A percentile compares a stretch with the other conserved stretches of the same genome.
These are phyloP conservation scores for Amanita pallidorosea DNA, from an alignment of 768 basidiomycete genomes.

Conservation along the genomic window DNA sequence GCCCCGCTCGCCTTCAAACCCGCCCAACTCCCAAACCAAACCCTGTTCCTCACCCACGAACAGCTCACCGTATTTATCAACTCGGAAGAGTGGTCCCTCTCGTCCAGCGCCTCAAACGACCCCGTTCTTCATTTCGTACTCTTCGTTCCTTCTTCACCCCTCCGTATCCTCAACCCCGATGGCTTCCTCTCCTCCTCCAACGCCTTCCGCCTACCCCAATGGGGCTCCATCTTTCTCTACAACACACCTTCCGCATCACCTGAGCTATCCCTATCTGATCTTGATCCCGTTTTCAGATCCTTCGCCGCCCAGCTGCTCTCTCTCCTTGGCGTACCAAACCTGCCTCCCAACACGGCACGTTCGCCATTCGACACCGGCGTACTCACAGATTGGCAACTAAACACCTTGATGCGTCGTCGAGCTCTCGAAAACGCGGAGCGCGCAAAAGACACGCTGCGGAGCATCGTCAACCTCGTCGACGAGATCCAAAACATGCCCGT, in stretches of 20 bases:
- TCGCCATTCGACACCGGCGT: slow-evolving; percentile 10
- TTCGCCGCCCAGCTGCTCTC: slow-evolving; percentile 66
- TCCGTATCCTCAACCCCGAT: slow-evolving; percentile 49
- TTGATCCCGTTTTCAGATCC: slow-evolving; percentile 44
- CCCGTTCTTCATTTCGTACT: slow-evolving; percentile 90
- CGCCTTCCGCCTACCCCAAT: slow-evolving; percentile 88
- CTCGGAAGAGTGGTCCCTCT: slow-evolving; percentile 91
- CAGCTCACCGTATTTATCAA: slow-evolving; percentile 92
- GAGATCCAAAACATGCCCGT: slow-evolving; percentile 93
- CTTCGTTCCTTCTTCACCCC: slow-evolving; percentile 77
- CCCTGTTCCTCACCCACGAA: slow-evolving; percentile 61
- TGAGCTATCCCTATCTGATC: slow-evolving; percentile 29
- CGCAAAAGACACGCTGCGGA: slow-evolving; percentile 65
- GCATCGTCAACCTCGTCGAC: slow-evolving; percentile 75
- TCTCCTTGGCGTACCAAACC: slow-evolving; percentile 70
- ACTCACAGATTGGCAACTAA: slow-evolving; percentile 71
- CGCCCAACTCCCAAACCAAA: slow-evolving; percentile 21
- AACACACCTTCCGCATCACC: slow-evolving; percentile 36
- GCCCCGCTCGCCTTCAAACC: slow-evolving; percentile 83
- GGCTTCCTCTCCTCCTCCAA: slow-evolving; percentile 33
- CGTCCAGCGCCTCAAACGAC: slow-evolving; percentile 87
- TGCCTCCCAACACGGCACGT: slow-evolving; percentile 37
- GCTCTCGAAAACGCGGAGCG: slow-evolving; percentile 56
- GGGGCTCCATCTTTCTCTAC: slow-evolving; percentile 79
- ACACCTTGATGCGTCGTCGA: slow-evolving; percentile 63